phyloP scores from a whole-genome alignment of 1,284 basidiomycete species.

The Cronartium ribicola region DNA sequence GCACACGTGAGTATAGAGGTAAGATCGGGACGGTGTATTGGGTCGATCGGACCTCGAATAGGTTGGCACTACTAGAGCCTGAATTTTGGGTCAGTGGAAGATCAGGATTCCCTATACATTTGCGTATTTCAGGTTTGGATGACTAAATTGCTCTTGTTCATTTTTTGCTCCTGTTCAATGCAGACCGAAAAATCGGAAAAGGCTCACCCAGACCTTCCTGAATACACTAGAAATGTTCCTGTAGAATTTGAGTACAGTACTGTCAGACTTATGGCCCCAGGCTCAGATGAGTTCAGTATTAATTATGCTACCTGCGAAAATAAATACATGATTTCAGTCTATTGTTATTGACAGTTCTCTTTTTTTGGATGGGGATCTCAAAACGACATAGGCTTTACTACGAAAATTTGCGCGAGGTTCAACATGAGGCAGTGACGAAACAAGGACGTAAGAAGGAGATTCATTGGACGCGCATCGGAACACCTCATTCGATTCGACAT shows the following conservation, averaged over 20 bases:
- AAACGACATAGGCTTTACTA: slow-evolving; percentile 27
- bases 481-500: slow-evolving; percentile 23
- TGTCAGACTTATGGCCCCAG: slow-evolving; percentile 36
- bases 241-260: slow-evolving; percentile 41
- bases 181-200: slow-evolving; percentile 33
- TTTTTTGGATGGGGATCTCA: background rate
- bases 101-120: background rate
- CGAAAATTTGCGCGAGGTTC: slow-evolving; percentile 34
- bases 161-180: background rate
- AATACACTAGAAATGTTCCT: slow-evolving; percentile 18
- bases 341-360: background rate
- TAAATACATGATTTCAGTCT: background rate
- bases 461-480: slow-evolving; percentile 37
- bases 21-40: slow-evolving; percentile 28
- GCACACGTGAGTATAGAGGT: slow-evolving; percentile 21
- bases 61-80: slow-evolving; percentile 28
- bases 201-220: slow-evolving; percentile 26
- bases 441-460: slow-evolving; percentile 27
- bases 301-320: background rate
- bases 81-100: slow-evolving; percentile 30
- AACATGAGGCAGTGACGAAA: slow-evolving; percentile 35
- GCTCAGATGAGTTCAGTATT: slow-evolving; percentile 32
- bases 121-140: background rate
- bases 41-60: slow-evolving; percentile 37
- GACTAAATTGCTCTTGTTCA: background rate